A percentile compares a stretch with the other conserved stretches of the same genome.
Evolutionary conservation across 163 green algal species (phyloP).

Genomic region (Chlamydomonas reinhardtii): DNA sequence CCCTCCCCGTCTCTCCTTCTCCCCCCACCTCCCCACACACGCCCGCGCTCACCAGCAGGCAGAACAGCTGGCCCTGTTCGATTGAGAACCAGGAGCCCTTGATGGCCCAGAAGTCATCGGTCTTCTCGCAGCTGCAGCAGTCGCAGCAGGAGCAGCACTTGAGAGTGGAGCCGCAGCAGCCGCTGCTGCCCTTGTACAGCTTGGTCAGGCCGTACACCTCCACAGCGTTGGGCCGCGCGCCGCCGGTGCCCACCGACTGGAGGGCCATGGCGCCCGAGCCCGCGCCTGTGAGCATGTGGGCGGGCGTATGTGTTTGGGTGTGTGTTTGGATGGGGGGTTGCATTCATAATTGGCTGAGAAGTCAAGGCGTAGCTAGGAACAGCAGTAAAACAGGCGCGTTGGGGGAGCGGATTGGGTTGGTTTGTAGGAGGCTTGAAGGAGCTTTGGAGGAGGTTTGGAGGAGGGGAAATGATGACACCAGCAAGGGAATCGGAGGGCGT

Average conservation of each 20-base stretch:
- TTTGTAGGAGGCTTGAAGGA: too few relatives aligned
- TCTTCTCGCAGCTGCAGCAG: slow-evolving; percentile 50
- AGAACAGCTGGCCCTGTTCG: slow-evolving; percentile 86
- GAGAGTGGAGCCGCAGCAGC: slow-evolving; percentile 46
- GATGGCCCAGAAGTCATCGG: slow-evolving; percentile 83
- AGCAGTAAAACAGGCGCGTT: too few relatives aligned
- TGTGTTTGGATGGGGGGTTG: neutral
- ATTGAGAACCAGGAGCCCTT: slow-evolving; percentile 90
- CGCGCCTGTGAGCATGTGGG: neutral
- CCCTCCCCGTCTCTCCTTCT: slow-evolving; percentile 66
- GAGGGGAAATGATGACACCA: too few relatives aligned
- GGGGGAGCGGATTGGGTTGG: too few relatives aligned
- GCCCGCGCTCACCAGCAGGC: slow-evolving; percentile 79
- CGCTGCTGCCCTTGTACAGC: slow-evolving; percentile 68
- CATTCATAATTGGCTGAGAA: too few relatives aligned
- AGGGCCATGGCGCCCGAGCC: slow-evolving; percentile 9
- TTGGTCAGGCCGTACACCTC: slow-evolving; percentile 92
- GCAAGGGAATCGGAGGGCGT: too few relatives aligned
- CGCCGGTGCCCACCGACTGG: neutral
- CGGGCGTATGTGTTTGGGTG: neutral
- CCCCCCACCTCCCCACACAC: too few relatives aligned
- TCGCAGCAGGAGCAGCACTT: slow-evolving; percentile 48
- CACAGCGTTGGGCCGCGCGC: slow-evolving; percentile 67
- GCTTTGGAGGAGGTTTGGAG: too few relatives aligned
- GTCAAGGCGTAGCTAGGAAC: too few relatives aligned